Evolutionary conservation across 2,329 filamentous ascomycete genomes (phyloP).

Genomic region (Colletotrichum salicis): DNA sequence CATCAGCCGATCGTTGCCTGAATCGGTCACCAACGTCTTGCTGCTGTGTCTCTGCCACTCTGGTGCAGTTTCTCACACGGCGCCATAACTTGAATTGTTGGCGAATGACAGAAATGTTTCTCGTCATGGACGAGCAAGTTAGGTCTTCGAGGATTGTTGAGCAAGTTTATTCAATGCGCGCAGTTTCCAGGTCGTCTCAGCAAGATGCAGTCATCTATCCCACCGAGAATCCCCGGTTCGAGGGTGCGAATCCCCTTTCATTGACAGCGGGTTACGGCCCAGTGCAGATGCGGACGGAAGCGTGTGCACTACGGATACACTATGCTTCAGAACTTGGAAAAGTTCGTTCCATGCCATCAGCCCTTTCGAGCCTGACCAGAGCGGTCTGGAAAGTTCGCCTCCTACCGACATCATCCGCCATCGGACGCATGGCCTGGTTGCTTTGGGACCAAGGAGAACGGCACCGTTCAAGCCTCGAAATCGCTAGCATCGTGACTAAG

Average conservation of each 20-base stretch:
- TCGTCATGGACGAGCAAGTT: neutral
- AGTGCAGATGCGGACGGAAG: neutral
- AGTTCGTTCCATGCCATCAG: neutral
- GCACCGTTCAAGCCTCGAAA: neutral
- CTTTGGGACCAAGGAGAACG: neutral
- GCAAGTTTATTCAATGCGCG: too few relatives aligned
- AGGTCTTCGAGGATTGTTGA: too few relatives aligned
- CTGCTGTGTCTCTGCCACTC: neutral
- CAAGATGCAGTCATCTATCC: too few relatives aligned
- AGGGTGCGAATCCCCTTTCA: too few relatives aligned
- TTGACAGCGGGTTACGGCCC: too few relatives aligned
- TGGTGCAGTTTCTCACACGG: too few relatives aligned
- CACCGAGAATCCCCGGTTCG: too few relatives aligned
- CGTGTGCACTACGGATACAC: neutral
- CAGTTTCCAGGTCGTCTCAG: too few relatives aligned
- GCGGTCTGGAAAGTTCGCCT: neutral
- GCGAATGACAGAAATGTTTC: neutral
- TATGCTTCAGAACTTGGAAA: neutral
- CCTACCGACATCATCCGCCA: constrained; percentile 11
- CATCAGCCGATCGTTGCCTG: neutral
- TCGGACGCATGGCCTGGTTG: neutral
- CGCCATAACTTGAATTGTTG: too few relatives aligned
- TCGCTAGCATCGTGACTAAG: constrained; percentile 1
- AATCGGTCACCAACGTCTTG: neutral
- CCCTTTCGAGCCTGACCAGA: neutral